Evolutionary conservation across 495 filamentous ascomycete genomes (phyloP).

Genomic region (Neurospora tetrasperma): DNA sequence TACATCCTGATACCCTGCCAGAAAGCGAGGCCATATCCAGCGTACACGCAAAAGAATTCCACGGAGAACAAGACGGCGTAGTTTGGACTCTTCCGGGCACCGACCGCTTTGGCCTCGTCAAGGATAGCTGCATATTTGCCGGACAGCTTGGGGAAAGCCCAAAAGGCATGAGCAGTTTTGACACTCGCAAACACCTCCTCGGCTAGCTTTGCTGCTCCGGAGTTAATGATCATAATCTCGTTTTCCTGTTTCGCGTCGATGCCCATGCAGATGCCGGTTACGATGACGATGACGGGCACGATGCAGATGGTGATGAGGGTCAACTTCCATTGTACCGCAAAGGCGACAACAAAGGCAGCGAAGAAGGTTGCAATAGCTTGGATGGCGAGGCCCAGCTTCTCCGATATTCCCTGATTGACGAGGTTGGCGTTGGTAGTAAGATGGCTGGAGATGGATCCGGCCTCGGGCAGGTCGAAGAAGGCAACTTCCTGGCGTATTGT

Average conservation of each 20-base stretch:
- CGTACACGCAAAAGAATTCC: conserved; percentile 30
- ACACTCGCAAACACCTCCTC: conserved; percentile 44
- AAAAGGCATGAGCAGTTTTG: conserved; percentile 51
- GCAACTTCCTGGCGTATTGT: conserved; percentile 27
- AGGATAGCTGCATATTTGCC: conserved; percentile 42
- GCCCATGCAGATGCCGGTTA: conserved; percentile 28
- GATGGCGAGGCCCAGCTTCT: conserved; percentile 50
- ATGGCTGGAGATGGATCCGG: conserved; percentile 36
- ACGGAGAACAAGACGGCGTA: conserved; percentile 22
- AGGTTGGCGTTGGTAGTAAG: conserved; percentile 19
- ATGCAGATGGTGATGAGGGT: conserved; percentile 47
- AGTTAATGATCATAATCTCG: conserved; percentile 22
- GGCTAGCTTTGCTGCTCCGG: conserved; percentile 44
- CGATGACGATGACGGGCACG: conserved; percentile 35
- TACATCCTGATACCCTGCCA: conserved; percentile 39
- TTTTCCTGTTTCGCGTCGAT: conserved; percentile 41
- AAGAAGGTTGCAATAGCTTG: conserved; percentile 44
- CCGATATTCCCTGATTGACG: conserved; percentile 40
- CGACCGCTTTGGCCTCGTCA: conserved; percentile 39
- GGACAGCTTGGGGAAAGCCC: conserved; percentile 42
- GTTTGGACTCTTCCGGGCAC: conserved; percentile 36
- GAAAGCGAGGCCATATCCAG: conserved; percentile 33
- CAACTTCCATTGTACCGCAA: conserved; percentile 42
- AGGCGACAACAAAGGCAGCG: conserved; percentile 47
- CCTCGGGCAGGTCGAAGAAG: conserved; percentile 27